A percentile compares a stretch with the other conserved stretches of the same genome.
These are phyloP conservation scores for Fusarium hostae DNA, from an alignment of 2,329 filamentous ascomycete species.

Conservation along the genomic window DNA sequence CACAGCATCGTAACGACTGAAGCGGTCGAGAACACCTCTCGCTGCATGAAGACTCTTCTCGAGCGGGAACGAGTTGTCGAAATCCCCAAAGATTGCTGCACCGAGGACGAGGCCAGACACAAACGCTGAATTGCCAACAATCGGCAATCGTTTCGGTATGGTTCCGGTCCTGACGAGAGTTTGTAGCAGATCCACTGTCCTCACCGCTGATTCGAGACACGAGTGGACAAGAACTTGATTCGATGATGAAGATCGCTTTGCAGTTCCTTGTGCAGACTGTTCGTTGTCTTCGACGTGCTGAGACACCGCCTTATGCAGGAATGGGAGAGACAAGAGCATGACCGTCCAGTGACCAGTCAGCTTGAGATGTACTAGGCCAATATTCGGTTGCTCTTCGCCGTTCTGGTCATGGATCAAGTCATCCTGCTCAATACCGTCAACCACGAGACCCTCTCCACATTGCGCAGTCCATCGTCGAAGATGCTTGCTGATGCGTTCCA, in stretches of 20 bases:
- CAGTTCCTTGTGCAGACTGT: conserved; percentile 8
- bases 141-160: conserved; percentile 56
- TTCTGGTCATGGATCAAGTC: conserved; percentile 25
- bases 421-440: conserved; percentile 37
- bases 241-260: conserved; percentile 5
- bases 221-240: conserved; percentile 47
- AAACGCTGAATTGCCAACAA: conserved; percentile 59
- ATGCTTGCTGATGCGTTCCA: conserved; percentile 43
- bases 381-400: conserved; percentile 40
- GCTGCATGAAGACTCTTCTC: conserved; percentile 42
- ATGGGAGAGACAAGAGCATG: conserved; percentile 52
- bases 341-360: conserved; percentile 53
- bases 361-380: conserved; percentile 48
- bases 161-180: conserved; percentile 47
- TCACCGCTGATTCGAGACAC: conserved; percentile 50
- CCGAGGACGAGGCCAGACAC: conserved; percentile 57
- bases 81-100: conserved; percentile 57
- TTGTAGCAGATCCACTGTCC: conserved; percentile 53
- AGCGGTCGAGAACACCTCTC: conserved; percentile 38
- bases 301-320: conserved; percentile 48
- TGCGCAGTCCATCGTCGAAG: conserved; percentile 41
- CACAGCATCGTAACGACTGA: conserved; percentile 36
- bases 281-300: conserved; percentile 37
- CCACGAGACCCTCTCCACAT: conserved; percentile 24
- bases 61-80: conserved; percentile 51